Evolutionary conservation across 2,329 filamentous ascomycete species (phyloP), one percentile per base, ranked within the genome.

Genomic region (Monosporascus sp.): DNA sequence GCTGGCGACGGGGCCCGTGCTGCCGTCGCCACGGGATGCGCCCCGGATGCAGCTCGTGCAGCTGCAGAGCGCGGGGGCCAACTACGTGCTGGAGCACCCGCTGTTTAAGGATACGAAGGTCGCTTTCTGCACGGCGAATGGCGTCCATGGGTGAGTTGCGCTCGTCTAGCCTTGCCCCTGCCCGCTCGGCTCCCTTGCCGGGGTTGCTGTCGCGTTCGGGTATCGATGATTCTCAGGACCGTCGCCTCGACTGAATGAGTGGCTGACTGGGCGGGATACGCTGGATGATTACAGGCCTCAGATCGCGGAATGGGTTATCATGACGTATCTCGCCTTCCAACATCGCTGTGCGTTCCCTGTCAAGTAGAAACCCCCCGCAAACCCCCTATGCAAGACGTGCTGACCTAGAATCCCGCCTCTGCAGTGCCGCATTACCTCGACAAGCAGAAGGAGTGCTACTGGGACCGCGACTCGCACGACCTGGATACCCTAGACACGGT

Each of bases 231-330:
- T 31, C 27, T 31, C 9, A 11, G 3, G 27, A 11, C 27, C 27
- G 9, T 31, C 27, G 9, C 27, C 27, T 11, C 5, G 9, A 31
- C 9, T 31, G 5, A 31, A 11, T 43, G 17, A 15, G 15, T 27
- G 15, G 31, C 20, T 25, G 5, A 20, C 48, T 50, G 25, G 46
- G 9, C 9, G 11, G 27, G 31, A 5, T 5, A 14, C 14, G 4
- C 5, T 25, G n/a, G 15, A 54, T 47, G 20, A 7, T 31, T 11
- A 31, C 46, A 81, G 79, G 1, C 79, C 79, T 2, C 79, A 82
- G 59, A 83, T 82, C 55, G 68, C 79, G 0, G 80, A 83, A 64
- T 83, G 80, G 80, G 72, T 82, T 7, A 74, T 82, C 24, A 65
- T 70, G 22, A 81, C 77, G 0, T 82, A 74, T 58, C 66, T 82